Percentiles rank a stretch among this genome's conserved stretches.
Conservation (phyloP, 345 rosid genomes). For the Aegle marmelos region DNA sequence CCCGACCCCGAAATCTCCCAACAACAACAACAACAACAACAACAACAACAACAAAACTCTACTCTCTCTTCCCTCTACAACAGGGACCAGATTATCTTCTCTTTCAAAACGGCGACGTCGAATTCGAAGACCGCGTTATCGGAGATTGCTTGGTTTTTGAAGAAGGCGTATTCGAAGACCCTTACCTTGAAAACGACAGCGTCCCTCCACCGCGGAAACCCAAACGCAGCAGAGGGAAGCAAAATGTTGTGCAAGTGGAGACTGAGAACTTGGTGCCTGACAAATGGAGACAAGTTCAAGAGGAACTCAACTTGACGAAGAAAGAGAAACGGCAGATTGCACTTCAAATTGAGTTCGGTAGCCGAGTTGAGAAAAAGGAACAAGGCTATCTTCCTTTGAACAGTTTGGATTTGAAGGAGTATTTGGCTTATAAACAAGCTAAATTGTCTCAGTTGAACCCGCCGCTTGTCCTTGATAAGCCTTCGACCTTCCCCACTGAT, state of each 20-base stretch:
- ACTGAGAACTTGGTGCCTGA: conserved; percentile 79
- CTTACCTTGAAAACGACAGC: conserved; percentile 37
- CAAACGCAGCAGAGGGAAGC: conserved; percentile 13
- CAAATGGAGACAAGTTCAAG: conserved; percentile 75
- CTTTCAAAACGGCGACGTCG: conserved; percentile 15
- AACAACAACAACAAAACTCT: conserved; percentile 24
- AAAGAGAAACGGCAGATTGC: conserved; percentile 80
- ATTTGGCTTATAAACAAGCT: conserved; percentile 55
- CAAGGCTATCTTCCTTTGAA: conserved; percentile 57
- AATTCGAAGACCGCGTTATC: conserved; percentile 49
- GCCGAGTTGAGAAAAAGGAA: conserved; percentile 68
- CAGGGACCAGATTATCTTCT: conserved; percentile 24
- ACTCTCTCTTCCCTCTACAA: conserved; percentile 40
- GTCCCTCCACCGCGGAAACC: not conserved
- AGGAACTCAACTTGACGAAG: conserved; percentile 77
- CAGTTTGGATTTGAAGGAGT: conserved; percentile 58
- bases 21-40: conserved; percentile 20
- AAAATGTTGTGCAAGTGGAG: conserved; percentile 28
- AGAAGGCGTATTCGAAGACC: conserved; percentile 84
- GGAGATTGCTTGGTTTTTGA: conserved; percentile 96
- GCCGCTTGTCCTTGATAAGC: conserved; percentile 63
- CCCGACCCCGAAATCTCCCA: conserved; percentile 23
- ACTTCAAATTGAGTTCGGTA: conserved; percentile 73
- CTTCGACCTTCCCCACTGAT: conserved; percentile 24
- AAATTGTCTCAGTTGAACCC: conserved; percentile 66